Conservation (phyloP, 768 basidiomycete species). For the Podaxis sp. region DNA sequence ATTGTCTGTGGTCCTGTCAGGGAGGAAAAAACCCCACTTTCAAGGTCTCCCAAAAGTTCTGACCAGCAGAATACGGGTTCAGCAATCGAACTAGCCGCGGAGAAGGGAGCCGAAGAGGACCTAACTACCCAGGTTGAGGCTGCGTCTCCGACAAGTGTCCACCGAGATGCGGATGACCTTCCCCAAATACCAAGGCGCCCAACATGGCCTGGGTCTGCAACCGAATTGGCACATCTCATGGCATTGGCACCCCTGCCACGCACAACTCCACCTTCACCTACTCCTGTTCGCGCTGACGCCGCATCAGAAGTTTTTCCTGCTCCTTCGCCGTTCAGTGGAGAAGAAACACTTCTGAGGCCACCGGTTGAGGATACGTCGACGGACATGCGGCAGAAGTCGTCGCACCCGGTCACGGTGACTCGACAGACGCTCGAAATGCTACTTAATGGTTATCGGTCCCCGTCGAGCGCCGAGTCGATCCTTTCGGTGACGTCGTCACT, state of each 20-base stretch:
- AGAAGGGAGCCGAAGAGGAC: neutral
- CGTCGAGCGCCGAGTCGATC: neutral
- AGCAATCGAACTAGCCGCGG: no score
- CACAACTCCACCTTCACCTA: neutral
- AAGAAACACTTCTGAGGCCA: constrained; percentile 12
- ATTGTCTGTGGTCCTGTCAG: neutral
- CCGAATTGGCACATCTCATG: constrained; percentile 12
- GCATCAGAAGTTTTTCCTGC: constrained; percentile 11
- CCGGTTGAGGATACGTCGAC: constrained; percentile 6
- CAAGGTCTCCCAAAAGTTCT: neutral
- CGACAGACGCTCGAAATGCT: constrained; percentile 8
- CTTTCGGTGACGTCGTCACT: neutral
- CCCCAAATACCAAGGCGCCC: neutral
- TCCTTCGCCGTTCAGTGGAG: constrained; percentile 8
- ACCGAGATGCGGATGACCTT: neutral
- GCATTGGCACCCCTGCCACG: neutral
- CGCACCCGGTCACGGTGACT: neutral
- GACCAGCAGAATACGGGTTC: neutral
- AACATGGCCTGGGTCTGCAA: constrained; percentile 7
- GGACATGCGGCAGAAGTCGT: constrained; percentile 5
- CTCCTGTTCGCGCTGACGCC: neutral
- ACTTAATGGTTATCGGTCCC: neutral
- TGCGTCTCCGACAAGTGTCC: neutral
- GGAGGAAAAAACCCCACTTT: neutral
- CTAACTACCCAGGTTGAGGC: neutral